These are phyloP conservation scores for Perilla frutescens DNA, from an alignment of 257 asterid species.

Conservation along the genomic window DNA sequence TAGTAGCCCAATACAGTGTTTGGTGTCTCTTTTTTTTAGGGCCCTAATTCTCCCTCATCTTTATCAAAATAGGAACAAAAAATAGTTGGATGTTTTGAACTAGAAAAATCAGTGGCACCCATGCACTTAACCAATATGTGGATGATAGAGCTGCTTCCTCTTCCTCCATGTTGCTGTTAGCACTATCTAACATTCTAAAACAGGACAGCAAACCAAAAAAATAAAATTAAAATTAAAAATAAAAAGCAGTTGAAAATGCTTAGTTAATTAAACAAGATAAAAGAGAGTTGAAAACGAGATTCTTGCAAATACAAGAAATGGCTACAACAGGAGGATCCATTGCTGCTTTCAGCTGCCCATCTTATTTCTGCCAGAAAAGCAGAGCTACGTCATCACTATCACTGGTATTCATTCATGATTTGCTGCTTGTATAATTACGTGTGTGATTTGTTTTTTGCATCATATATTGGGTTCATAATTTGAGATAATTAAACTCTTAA, in stretches of 20 bases:
- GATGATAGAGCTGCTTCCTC: constrained; percentile 43
- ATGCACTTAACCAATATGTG: constrained; percentile 47
- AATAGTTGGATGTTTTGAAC: constrained; percentile 1
- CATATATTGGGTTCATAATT: neutral
- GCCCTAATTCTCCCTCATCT: too few species aligned
- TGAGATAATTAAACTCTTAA: neutral
- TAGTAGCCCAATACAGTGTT: too few species aligned
- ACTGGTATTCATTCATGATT: constrained; percentile 31
- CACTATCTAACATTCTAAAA: constrained; percentile 28
- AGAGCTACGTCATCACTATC: constrained; percentile 36
- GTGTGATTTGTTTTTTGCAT: neutral
- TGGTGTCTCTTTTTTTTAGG: too few species aligned
- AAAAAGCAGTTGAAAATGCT: constrained; percentile 19
- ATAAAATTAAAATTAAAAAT: neutral
- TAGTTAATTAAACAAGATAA: constrained; percentile 8
- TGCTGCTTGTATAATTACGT: neutral
- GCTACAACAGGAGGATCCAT: constrained; percentile 50
- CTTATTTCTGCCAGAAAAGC: constrained; percentile 43
- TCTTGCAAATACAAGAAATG: constrained; percentile 34
- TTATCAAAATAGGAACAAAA: too few species aligned
- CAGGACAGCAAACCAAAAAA: constrained; percentile 7
- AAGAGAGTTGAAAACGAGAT: constrained; percentile 7
- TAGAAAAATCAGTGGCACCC: constrained; percentile 48
- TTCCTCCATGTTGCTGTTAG: constrained; percentile 35
- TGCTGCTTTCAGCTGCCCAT: constrained; percentile 50